These are phyloP conservation scores for Prunus yedoensis DNA, from an alignment of 331 rosid genomes.

Conservation along the genomic window DNA sequence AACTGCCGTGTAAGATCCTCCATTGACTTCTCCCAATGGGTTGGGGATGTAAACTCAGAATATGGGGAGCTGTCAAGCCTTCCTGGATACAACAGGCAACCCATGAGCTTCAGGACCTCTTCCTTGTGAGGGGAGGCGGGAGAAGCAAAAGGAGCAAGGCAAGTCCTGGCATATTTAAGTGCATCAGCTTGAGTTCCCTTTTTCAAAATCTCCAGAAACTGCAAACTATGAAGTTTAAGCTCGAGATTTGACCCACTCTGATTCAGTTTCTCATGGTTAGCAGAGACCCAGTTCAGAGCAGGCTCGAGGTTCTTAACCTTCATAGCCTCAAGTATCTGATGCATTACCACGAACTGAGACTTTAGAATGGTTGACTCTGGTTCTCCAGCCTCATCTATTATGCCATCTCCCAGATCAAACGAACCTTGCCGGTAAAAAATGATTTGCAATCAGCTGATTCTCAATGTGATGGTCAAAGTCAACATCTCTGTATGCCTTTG, in stretches of 20 bases:
- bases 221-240: conserved; percentile 68
- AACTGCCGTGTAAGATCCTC: conserved; percentile 69
- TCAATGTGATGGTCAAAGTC: conserved; percentile 65
- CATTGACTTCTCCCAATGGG: conserved; percentile 62
- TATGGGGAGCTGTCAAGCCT: conserved; percentile 71
- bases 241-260: conserved; percentile 60
- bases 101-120: conserved; percentile 85
- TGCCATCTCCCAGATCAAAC: conserved; percentile 75
- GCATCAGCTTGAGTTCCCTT: conserved; percentile 61
- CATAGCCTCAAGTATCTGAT: conserved; percentile 68
- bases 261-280: conserved; percentile 51
- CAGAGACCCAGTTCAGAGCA: conserved; percentile 70
- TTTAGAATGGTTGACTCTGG: conserved; percentile 48
- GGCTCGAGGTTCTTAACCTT: conserved; percentile 65
- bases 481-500: conserved; percentile 79
- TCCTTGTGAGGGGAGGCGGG: conserved; percentile 52
- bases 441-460: conserved; percentile 68
- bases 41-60: conserved; percentile 55
- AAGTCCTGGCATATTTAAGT: conserved; percentile 57
- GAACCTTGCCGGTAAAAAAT: conserved; percentile 68
- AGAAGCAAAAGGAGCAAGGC: conserved; percentile 65
- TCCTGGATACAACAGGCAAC: conserved; percentile 68
- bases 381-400: conserved; percentile 67
- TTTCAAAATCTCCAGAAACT: conserved; percentile 67
- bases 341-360: conserved; percentile 65